These are phyloP conservation scores for Candida corydali DNA, from an alignment of 805 yeast genomes.

Conservation along the genomic window DNA sequence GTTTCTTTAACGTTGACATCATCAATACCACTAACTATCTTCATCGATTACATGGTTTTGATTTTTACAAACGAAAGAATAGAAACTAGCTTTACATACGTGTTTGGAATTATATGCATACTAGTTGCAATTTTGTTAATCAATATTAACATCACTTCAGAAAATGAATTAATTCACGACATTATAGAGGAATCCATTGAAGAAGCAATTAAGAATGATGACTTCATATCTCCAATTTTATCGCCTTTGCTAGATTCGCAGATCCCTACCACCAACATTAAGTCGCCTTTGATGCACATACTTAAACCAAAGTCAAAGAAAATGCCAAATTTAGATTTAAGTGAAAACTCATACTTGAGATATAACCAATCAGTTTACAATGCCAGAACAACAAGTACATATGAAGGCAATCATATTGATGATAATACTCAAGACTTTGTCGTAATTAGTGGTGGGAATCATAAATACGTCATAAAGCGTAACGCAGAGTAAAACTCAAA, in stretches of 20 bases:
- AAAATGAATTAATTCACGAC: constrained; percentile 41
- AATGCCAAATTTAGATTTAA: constrained; percentile 15
- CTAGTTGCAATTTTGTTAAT: constrained; percentile 44
- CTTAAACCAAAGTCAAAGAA: not conserved
- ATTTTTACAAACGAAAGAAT: constrained; percentile 16
- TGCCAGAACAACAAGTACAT: too few species aligned
- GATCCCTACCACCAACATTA: not conserved
- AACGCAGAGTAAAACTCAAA: not conserved
- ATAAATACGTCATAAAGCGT: constrained; percentile 16
- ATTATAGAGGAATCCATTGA: constrained; percentile 47
- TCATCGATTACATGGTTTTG: constrained; percentile 41
- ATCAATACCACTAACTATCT: constrained; percentile 49
- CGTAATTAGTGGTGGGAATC: constrained; percentile 17
- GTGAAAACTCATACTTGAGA: constrained; percentile 8
- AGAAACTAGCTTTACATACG: constrained; percentile 27
- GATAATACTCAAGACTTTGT: constrained; percentile 10
- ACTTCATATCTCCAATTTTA: constrained; percentile 41
- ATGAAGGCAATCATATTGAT: too few species aligned
- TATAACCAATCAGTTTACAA: too few species aligned
- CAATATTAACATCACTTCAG: constrained; percentile 39
- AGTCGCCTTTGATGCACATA: constrained; percentile 1
- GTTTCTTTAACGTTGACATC: constrained; percentile 49
- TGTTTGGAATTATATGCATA: constrained; percentile 45
- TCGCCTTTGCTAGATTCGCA: constrained; percentile 36
- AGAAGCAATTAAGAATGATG: constrained; percentile 45